Base-by-base conservation (phyloP, 768 basidiomycete genomes). In the Naganishia kalamii region DNA sequence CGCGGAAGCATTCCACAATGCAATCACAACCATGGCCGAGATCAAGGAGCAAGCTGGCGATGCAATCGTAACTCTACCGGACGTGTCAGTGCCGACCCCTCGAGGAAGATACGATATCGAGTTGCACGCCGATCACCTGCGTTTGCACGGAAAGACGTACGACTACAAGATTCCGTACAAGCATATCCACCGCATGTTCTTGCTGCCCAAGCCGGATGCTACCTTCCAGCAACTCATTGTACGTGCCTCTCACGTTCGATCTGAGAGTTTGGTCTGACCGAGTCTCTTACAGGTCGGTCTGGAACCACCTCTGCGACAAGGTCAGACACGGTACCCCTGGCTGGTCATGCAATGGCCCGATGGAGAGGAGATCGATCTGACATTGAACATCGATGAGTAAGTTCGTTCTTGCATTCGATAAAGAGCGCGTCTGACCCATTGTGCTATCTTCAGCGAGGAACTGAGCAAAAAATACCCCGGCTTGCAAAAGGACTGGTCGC, bases 31-130 rank as follows among this genome's bases (percentile, higher is more conserved):
- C 73, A 89, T 88, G 80, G 94, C 96, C 5, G 90, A 92, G 60
- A 89, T 98, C 62, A 90, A 91, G 0, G 88, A 92, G 76, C 88
- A 91, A 32, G 84, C 86, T 1, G 96, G 93, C 44, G 90, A 96
- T 73, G 84, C 91, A 65, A 89, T 99, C 33, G 83, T 96, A 70
- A 89, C 90, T 76, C 96, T 99, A 72, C 89, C 92, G 73, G 96
- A 99, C 70, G 88, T 98, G 17, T 84, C 92, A 25, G 91, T 98
- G 4, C 82, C 92, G 48, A 98, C 96, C 0, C 96, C 96, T 11
- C 87, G 94, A 82, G 93, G 94, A 60, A 87, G 92, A 62, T 96
- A 93, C 78, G 93, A 97, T 72, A 88, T 99, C 80, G 96, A 98
- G 80, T 92, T 99, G 88, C 97, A 90, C 82, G 86, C 86, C 27